Evolutionary conservation across 2,329 filamentous ascomycete genomes (phyloP).

Genomic region (Aspergillus vadensis): DNA sequence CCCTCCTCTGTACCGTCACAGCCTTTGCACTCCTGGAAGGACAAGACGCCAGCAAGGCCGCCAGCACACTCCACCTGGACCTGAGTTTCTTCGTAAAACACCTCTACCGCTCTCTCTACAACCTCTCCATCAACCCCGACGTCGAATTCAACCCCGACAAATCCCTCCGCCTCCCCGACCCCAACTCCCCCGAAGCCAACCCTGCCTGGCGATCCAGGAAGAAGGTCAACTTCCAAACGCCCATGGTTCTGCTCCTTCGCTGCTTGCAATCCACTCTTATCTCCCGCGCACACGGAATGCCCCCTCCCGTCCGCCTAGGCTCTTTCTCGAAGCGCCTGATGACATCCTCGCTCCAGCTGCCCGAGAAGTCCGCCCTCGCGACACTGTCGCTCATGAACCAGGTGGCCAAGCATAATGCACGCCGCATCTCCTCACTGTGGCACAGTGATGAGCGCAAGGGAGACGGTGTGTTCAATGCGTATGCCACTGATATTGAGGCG

Average conservation of each 20-base stretch:
- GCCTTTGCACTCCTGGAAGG: conserved; percentile 95
- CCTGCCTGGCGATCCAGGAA: conserved; percentile 51
- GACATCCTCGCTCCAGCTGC: conserved; percentile 77
- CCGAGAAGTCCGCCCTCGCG: conserved; percentile 84
- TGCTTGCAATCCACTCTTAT: conserved; percentile 81
- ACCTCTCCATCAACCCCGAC: conserved; percentile 77
- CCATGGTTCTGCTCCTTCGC: conserved; percentile 85
- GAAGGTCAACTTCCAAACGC: conserved; percentile 93
- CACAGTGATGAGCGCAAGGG: conserved; percentile 91
- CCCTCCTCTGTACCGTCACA: conserved; percentile 90
- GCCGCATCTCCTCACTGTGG: conserved; percentile 85
- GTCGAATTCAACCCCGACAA: conserved; percentile 77
- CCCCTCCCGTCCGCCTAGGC: conserved; percentile 80
- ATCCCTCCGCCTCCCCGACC: conserved; percentile 70
- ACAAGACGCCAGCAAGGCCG: conserved; percentile 86
- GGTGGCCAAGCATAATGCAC: conserved; percentile 77
- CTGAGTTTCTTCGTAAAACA: conserved; percentile 93
- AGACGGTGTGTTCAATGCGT: conserved; percentile 80
- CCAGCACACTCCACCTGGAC: conserved; percentile 80
- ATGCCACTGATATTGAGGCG: conserved; percentile 73
- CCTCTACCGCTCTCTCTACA: conserved; percentile 82
- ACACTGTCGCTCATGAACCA: conserved; percentile 76
- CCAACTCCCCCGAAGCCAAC: conserved; percentile 51
- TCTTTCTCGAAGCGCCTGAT: conserved; percentile 92
- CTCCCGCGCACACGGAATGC: conserved; percentile 72